These are phyloP conservation scores for Trichomonascaceae sp. DNA, from an alignment of 1,139 yeast genomes.

Conservation along the genomic window DNA sequence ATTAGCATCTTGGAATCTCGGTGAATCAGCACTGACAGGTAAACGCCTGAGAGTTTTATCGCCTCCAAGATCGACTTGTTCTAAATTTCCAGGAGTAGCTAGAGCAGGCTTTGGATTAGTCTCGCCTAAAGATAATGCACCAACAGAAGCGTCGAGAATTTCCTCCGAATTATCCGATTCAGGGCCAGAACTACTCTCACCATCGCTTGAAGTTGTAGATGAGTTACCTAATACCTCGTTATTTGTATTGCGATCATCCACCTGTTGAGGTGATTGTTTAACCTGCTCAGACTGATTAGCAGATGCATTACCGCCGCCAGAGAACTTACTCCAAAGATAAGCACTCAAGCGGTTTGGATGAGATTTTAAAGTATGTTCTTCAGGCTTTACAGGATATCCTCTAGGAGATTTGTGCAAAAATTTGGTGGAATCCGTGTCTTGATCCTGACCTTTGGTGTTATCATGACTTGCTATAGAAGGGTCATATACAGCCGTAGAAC, in stretches of 20 bases:
- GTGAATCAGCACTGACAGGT: background rate
- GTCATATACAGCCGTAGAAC: constrained; percentile 1
- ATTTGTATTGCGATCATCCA: background rate
- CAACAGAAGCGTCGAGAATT: background rate
- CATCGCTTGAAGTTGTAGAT: constrained; percentile 6
- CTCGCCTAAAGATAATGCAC: background rate
- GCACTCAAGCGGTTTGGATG: background rate
- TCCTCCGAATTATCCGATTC: constrained; percentile 1
- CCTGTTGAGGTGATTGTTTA: background rate
- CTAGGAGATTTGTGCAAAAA: constrained; percentile 5
- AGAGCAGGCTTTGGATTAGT: background rate
- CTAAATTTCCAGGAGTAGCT: background rate
- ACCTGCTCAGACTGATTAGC: background rate
- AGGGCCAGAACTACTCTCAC: background rate
- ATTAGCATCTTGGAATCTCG: background rate
- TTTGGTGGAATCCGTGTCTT: constrained; percentile 1
- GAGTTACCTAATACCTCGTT: constrained; percentile 1
- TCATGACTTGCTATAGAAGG: background rate
- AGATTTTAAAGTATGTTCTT: background rate
- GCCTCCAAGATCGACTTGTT: background rate
- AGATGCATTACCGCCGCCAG: background rate
- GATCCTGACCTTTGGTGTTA: background rate
- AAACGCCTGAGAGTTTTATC: background rate
- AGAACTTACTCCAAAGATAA: constrained; percentile 3
- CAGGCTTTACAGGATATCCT: constrained; percentile 1